Conservation (phyloP, 768 basidiomycete genomes). For the Tricholoma bakamatsutake region DNA sequence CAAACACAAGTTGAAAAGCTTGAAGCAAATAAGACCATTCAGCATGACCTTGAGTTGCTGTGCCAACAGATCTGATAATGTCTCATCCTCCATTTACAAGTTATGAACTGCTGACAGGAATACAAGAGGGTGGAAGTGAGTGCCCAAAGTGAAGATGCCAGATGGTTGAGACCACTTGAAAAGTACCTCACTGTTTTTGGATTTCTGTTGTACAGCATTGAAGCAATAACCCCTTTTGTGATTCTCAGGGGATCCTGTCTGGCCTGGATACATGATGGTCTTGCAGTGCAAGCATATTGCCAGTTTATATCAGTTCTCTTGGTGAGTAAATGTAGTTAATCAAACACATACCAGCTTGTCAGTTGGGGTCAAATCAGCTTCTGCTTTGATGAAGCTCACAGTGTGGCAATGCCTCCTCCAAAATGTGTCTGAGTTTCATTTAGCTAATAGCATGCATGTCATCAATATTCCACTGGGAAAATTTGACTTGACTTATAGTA, state of each 20-base stretch:
- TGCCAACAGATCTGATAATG: no score
- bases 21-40: no score
- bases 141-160: background rate
- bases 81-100: no score
- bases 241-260: background rate
- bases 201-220: background rate
- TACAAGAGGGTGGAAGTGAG: no score
- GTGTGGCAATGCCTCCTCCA: background rate
- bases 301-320: background rate
- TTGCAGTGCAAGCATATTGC: background rate
- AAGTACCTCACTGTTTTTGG: background rate
- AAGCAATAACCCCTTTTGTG: background rate
- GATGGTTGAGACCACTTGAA: background rate
- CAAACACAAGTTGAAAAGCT: no score
- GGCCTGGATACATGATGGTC: background rate
- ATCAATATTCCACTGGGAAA: background rate
- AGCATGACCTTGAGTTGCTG: no score
- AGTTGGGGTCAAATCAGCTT: background rate
- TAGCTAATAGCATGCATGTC: background rate
- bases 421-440: background rate
- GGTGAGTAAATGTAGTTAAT: background rate
- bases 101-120: no score
- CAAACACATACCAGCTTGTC: background rate
- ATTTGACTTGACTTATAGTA: background rate
- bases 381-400: background rate